A percentile compares a stretch with the other conserved stretches of the same genome.
phyloP scores from a whole-genome alignment of 768 basidiomycete species.

The Strobilomyces dryophilus region DNA sequence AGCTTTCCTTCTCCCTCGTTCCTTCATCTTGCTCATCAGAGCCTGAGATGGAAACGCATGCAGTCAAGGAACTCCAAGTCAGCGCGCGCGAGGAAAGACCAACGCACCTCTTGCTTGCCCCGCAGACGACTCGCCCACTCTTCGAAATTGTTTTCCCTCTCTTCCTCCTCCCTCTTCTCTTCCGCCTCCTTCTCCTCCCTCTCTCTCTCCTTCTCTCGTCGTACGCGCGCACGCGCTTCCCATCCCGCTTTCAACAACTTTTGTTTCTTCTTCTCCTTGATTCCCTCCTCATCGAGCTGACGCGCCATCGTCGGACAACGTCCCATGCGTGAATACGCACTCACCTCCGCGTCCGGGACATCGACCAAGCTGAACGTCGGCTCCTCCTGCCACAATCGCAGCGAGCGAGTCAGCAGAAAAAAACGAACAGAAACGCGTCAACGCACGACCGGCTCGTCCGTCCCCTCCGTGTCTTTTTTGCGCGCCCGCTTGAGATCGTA shows the following conservation, averaged over 20 bases:
- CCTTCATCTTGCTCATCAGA: conserved; percentile 82
- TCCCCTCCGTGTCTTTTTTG: conserved; percentile 76
- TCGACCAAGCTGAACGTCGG: conserved; percentile 89
- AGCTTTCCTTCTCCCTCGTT: conserved; percentile 70
- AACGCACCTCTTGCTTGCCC: conserved; percentile 72
- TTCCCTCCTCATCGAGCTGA: conserved; percentile 81
- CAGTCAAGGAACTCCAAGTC: too few species aligned
- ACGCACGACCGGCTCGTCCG: conserved; percentile 56
- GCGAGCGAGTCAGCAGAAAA: neutral
- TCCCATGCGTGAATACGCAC: too few species aligned
- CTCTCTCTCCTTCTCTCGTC: conserved; percentile 86
- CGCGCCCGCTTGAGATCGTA: conserved; percentile 67
- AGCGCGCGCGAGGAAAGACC: neutral
- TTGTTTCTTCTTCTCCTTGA: conserved; percentile 95
- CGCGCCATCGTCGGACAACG: too few species aligned
- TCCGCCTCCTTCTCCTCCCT: conserved; percentile 61
- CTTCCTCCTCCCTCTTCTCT: conserved; percentile 64
- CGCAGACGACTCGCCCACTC: conserved; percentile 75
- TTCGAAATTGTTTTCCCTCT: conserved; percentile 63
- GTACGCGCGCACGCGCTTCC: conserved; percentile 80
- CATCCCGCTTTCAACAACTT: conserved; percentile 89
- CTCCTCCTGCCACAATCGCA: conserved; percentile 59
- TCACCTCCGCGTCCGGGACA: conserved; percentile 81
- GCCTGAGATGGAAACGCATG: conserved; percentile 37
- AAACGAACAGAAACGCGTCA: too few species aligned